Evolutionary conservation across 345 rosid species (phyloP).

Genomic region (Odontarrhena argentea): DNA sequence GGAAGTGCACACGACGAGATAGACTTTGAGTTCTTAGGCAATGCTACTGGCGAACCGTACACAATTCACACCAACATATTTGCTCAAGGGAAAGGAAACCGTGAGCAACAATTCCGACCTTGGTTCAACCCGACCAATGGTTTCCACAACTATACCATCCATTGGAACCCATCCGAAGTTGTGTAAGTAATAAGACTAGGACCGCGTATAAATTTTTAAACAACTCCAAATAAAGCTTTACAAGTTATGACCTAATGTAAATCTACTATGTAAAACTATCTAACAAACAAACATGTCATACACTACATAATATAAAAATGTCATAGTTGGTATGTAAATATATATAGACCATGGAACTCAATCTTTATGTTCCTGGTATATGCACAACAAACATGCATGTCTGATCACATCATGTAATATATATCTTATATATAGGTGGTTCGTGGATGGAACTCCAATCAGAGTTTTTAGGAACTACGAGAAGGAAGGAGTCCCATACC

Average conservation of each 20-base stretch:
- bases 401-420: background rate
- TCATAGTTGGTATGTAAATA: no score
- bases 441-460: conserved; percentile 59
- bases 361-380: background rate
- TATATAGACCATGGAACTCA: no score
- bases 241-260: no score
- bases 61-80: conserved; percentile 70
- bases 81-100: conserved; percentile 63
- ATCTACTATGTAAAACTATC: no score
- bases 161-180: conserved; percentile 64
- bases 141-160: conserved; percentile 83
- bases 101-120: conserved; percentile 60
- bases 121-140: conserved; percentile 68
- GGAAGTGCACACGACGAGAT: conserved; percentile 71
- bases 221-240: background rate
- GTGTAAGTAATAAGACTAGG: conserved; percentile 49
- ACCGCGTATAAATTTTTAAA: background rate
- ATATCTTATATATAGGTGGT: conserved; percentile 57
- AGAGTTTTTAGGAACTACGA: conserved; percentile 62
- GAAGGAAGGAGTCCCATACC: conserved; percentile 58
- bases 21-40: conserved; percentile 77
- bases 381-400: background rate
- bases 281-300: no score
- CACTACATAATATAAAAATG: no score
- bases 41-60: conserved; percentile 67